Evolutionary conservation across 176 grass and related monocot genomes (phyloP).

Genomic region (Ananas comosus): DNA sequence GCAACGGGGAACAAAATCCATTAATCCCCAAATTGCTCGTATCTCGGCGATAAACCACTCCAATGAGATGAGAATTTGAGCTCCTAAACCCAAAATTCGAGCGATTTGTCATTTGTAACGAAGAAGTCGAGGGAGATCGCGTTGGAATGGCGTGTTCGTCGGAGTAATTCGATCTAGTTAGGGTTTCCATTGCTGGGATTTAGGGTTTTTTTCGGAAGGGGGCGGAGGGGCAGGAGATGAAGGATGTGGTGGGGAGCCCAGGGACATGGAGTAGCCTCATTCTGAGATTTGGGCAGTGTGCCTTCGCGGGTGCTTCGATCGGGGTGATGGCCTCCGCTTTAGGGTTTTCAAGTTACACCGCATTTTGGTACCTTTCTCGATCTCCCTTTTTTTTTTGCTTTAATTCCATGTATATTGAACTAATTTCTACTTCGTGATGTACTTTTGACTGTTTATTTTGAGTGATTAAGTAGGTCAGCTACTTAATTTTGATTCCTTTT

Average conservation of each 20-base stretch:
- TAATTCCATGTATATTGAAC: background rate
- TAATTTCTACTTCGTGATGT: no score
- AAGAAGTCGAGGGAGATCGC: background rate
- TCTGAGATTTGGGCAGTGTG: conserved; percentile 62
- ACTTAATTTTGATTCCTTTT: background rate
- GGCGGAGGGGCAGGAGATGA: conserved; percentile 30
- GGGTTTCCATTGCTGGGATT: background rate
- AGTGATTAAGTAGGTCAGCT: background rate
- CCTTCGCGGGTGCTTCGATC: conserved; percentile 73
- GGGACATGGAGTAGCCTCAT: conserved; percentile 71
- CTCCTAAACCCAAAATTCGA: background rate
- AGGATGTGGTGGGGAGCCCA: conserved; percentile 58
- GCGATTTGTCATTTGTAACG: background rate
- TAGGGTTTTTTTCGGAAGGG: background rate
- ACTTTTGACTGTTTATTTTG: background rate
- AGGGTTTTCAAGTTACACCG: conserved; percentile 88
- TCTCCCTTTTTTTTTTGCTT: background rate
- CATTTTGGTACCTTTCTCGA: conserved; percentile 58
- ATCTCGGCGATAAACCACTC: background rate
- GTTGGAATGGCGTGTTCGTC: background rate
- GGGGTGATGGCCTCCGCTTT: conserved; percentile 60
- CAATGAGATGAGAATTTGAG: background rate
- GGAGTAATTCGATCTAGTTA: background rate
- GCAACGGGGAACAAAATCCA: background rate
- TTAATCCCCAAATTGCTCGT: background rate